These are phyloP conservation scores for Colletotrichum limetticola DNA, from an alignment of 2,329 filamentous ascomycete genomes.

Conservation along the genomic window DNA sequence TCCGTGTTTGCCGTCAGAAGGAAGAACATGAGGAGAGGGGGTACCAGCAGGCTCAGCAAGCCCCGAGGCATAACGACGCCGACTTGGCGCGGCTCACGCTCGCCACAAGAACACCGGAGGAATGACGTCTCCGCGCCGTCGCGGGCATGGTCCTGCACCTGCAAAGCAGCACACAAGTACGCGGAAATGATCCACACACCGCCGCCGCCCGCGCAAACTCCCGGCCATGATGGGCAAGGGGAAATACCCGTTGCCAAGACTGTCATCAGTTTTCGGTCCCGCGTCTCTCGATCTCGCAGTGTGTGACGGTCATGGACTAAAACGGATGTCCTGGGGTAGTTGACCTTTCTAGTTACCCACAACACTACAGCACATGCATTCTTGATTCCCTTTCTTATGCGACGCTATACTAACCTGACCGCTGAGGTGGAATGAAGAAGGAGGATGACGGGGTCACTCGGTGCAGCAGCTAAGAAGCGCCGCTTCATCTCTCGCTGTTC, in stretches of 20 bases:
- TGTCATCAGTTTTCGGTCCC: conserved; percentile 12
- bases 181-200: conserved; percentile 17
- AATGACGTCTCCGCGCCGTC: conserved; percentile 3
- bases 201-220: conserved; percentile 1
- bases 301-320: background rate
- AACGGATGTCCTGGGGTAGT: background rate
- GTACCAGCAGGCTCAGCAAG: background rate
- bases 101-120: background rate
- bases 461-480: background rate
- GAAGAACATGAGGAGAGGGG: background rate
- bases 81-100: conserved; percentile 4
- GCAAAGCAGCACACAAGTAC: background rate
- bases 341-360: background rate
- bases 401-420: background rate
- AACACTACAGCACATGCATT: conserved; percentile 12
- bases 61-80: background rate
- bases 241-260: conserved; percentile 17
- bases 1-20: conserved; percentile 2
- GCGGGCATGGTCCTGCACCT: conserved; percentile 11
- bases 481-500: background rate
- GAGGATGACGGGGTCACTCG: background rate
- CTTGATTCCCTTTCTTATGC: background rate
- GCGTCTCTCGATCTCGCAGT: background rate
- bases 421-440: background rate
- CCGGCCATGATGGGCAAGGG: background rate